Evolutionary conservation across 2,329 filamentous ascomycete species (phyloP).

Genomic region (Aspergillus transmontanensis): DNA sequence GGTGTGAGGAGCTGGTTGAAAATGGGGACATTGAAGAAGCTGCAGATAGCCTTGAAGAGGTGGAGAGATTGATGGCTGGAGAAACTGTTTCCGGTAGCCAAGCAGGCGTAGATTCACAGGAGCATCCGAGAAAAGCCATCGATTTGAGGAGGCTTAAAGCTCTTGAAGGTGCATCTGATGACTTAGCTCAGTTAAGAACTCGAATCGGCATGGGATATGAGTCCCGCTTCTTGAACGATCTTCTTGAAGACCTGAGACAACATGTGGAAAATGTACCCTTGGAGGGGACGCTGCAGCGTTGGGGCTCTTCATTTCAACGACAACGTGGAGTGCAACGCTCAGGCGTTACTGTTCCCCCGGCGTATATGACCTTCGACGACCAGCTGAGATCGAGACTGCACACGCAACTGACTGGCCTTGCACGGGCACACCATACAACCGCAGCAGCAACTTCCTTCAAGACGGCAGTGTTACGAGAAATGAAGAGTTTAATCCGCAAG

Average conservation of each 20-base stretch:
- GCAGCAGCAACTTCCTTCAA: slow-evolving; percentile 82
- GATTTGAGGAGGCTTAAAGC: slow-evolving; percentile 79
- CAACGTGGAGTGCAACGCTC: slow-evolving; percentile 68
- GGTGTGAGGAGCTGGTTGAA: slow-evolving; percentile 80
- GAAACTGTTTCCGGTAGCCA: slow-evolving; percentile 51
- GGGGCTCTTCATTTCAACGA: slow-evolving; percentile 76
- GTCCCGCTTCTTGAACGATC: slow-evolving; percentile 71
- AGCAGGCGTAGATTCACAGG: slow-evolving; percentile 27
- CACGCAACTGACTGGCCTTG: slow-evolving; percentile 74
- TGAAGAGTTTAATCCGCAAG: slow-evolving; percentile 79
- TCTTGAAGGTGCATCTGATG: slow-evolving; percentile 75
- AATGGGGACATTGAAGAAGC: slow-evolving; percentile 81
- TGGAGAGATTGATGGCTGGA: slow-evolving; percentile 81
- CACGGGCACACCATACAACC: slow-evolving; percentile 76
- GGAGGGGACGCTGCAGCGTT: slow-evolving; percentile 77
- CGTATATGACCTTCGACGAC: slow-evolving; percentile 75
- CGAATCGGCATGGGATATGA: slow-evolving; percentile 89
- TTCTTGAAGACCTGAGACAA: slow-evolving; percentile 77
- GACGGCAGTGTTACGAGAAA: slow-evolving; percentile 80
- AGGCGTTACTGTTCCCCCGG: slow-evolving; percentile 70
- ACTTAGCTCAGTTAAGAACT: slow-evolving; percentile 73
- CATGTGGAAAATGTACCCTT: slow-evolving; percentile 74
- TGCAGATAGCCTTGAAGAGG: slow-evolving; percentile 71
- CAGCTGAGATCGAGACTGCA: slow-evolving; percentile 71
- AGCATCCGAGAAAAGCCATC: slow-evolving; percentile 50